A percentile compares a stretch with the other conserved stretches of the same genome.
Evolutionary conservation across 495 filamentous ascomycete genomes (phyloP).

Genomic region (Aspergillus cavernicola): DNA sequence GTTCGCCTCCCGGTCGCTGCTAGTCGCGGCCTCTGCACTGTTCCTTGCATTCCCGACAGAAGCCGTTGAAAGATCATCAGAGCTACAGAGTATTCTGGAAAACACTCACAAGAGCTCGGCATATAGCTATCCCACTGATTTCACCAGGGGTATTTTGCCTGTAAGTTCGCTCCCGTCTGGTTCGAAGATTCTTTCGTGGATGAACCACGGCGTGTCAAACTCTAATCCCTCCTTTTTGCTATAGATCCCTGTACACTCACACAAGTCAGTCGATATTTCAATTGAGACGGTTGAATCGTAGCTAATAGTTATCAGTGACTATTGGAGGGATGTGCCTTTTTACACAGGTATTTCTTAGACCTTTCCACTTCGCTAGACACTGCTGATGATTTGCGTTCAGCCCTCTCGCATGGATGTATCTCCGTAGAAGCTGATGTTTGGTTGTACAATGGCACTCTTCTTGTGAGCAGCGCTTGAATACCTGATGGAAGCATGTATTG

Average conservation of each 20-base stretch:
- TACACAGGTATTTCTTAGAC: constrained; percentile 38
- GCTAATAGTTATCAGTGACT: constrained; percentile 32
- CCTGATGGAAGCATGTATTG: neutral
- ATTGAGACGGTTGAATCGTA: neutral
- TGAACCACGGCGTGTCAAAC: neutral
- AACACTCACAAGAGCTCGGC: constrained; percentile 41
- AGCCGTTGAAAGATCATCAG: constrained; percentile 26
- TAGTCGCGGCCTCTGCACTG: constrained; percentile 23
- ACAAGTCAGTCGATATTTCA: constrained; percentile 30
- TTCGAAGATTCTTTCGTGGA: neutral
- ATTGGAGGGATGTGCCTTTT: constrained; percentile 47
- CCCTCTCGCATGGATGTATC: constrained; percentile 57
- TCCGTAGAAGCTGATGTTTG: constrained; percentile 86
- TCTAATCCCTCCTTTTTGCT: constrained; percentile 12
- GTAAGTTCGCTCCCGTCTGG: constrained; percentile 25
- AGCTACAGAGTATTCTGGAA: constrained; percentile 39
- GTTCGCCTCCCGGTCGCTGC: constrained; percentile 16
- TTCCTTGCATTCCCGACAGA: constrained; percentile 24
- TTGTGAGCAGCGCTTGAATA: constrained; percentile 24
- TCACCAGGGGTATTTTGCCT: constrained; percentile 42
- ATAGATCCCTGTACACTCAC: constrained; percentile 46
- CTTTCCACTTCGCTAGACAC: neutral
- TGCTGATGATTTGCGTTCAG: constrained; percentile 14
- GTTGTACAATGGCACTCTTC: constrained; percentile 67
- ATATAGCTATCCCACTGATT: constrained; percentile 45